Evolutionary conservation across 768 basidiomycete species (phyloP).

Genomic region (Rhizopogon vinicolor): DNA sequence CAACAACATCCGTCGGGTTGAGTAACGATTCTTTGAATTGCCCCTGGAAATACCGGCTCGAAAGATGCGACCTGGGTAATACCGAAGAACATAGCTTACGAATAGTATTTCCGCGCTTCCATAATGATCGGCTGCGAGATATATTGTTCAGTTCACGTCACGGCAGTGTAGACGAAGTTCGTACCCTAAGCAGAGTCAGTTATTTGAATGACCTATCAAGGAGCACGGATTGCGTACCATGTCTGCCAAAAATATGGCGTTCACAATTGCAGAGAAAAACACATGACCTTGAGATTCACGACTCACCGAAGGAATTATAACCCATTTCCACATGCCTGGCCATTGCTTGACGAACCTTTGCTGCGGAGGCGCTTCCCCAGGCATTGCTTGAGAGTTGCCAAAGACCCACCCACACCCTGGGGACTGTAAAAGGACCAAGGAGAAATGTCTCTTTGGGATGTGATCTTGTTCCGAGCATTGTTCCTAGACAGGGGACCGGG

Average conservation of each 20-base stretch:
- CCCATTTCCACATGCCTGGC: slow-evolving; percentile 51
- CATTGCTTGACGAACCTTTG: slow-evolving; percentile 68
- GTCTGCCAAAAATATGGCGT: slow-evolving; percentile 30
- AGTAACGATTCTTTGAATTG: slow-evolving; percentile 53
- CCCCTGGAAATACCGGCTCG: slow-evolving; percentile 42
- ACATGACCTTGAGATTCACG: neutral
- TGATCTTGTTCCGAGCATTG: slow-evolving; percentile 17
- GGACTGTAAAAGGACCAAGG: slow-evolving; percentile 52
- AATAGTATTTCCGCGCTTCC: slow-evolving; percentile 80
- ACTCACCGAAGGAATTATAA: slow-evolving; percentile 43
- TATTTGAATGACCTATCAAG: slow-evolving; percentile 4
- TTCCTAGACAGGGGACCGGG: slow-evolving; percentile 6
- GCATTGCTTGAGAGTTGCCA: slow-evolving; percentile 87
- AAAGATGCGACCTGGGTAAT: neutral
- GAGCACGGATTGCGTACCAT: slow-evolving; percentile 42
- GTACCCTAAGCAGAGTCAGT: slow-evolving; percentile 20
- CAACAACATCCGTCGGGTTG: slow-evolving; percentile 42
- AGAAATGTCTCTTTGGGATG: slow-evolving; percentile 39
- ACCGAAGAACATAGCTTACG: slow-evolving; percentile 36
- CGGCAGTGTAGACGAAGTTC: neutral
- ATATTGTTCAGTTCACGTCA: neutral
- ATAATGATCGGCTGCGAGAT: slow-evolving; percentile 73
- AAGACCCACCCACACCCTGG: slow-evolving; percentile 72
- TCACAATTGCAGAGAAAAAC: slow-evolving; percentile 10
- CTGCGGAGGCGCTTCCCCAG: slow-evolving; percentile 72